Evolutionary conservation across 768 basidiomycete species (phyloP).

Genomic region (Flagelloscypha sp.): DNA sequence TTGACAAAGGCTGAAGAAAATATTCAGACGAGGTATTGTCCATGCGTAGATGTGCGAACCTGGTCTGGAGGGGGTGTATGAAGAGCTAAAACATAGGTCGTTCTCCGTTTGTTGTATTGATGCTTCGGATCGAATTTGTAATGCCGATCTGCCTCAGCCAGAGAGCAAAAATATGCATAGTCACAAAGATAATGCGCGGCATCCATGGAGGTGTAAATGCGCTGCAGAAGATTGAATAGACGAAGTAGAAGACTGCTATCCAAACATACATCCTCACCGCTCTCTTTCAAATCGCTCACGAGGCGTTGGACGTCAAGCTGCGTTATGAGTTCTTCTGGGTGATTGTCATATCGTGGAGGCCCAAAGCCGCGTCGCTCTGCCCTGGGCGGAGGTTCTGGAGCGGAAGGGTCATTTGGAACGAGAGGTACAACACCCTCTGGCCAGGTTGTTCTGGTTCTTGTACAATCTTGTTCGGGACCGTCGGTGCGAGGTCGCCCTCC

Average conservation of each 20-base stretch:
- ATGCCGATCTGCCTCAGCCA: constrained; percentile 60
- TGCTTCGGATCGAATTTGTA: too few species aligned
- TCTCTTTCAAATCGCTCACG: constrained; percentile 45
- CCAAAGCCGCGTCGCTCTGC: constrained; percentile 43
- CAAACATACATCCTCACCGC: constrained; percentile 42
- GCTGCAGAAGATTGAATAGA: constrained; percentile 28
- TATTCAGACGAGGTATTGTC: too few species aligned
- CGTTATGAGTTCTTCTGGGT: constrained; percentile 49
- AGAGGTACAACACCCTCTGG: too few species aligned
- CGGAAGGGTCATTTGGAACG: too few species aligned
- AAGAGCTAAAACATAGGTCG: constrained; percentile 41
- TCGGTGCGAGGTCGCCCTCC: too few species aligned
- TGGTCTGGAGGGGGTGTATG: constrained; percentile 38
- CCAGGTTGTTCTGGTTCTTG: too few species aligned
- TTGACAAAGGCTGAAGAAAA: constrained; percentile 35
- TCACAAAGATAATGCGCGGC: constrained; percentile 72
- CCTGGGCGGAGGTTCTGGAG: too few species aligned
- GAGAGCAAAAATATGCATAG: constrained; percentile 69
- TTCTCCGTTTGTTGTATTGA: constrained; percentile 12
- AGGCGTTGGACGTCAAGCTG: constrained; percentile 52
- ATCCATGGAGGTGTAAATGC: constrained; percentile 67
- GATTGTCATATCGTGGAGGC: constrained; percentile 37
- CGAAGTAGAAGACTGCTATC: constrained; percentile 4
- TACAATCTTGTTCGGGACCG: too few species aligned
- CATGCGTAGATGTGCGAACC: too few species aligned